Evolutionary conservation across 768 basidiomycete genomes (phyloP).

Genomic region (Pleurotus salmoneostramineus): DNA sequence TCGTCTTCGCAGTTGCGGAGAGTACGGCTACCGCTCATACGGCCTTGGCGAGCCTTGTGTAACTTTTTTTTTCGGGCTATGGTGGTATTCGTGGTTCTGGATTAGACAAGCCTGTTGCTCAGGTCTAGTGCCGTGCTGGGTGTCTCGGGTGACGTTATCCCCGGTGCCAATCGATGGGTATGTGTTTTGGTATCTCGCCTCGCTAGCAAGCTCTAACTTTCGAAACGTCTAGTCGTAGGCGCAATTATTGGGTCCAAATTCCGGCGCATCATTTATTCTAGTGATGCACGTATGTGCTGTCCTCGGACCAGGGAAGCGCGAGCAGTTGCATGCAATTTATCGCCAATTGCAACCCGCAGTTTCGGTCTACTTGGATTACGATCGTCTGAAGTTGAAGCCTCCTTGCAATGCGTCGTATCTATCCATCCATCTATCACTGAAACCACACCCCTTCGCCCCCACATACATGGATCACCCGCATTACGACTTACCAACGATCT

Average conservation of each 20-base stretch:
- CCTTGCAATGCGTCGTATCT: background rate
- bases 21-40: background rate
- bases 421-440: background rate
- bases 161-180: background rate
- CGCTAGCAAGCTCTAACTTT: background rate
- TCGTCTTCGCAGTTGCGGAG: background rate
- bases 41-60: no score
- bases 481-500: background rate
- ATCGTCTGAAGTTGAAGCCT: background rate
- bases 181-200: background rate
- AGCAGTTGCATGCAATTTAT: background rate
- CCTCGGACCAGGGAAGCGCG: background rate
- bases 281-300: background rate
- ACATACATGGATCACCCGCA: background rate
- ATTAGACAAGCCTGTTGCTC: no score
- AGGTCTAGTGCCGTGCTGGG: background rate
- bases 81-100: no score
- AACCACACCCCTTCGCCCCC: background rate
- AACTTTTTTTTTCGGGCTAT: no score
- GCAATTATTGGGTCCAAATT: background rate
- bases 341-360: background rate
- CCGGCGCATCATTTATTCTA: background rate
- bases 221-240: background rate
- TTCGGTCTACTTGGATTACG: background rate
- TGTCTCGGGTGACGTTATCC: background rate